These are phyloP conservation scores for Xylariaceae sp. DNA, from an alignment of 2,329 filamentous ascomycete species.

Conservation along the genomic window DNA sequence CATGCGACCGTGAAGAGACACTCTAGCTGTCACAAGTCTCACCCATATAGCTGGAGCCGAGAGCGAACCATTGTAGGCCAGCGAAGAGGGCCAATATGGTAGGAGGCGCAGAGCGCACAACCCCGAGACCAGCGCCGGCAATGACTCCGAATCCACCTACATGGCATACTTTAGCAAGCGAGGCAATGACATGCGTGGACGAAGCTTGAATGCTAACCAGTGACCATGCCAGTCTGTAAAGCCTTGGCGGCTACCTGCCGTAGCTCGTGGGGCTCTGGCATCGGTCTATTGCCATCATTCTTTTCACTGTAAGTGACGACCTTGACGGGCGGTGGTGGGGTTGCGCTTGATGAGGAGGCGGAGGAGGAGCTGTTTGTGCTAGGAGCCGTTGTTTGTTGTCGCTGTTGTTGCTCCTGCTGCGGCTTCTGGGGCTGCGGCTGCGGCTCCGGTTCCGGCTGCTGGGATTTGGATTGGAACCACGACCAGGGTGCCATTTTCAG, in stretches of 20 bases:
- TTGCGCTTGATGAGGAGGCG: background rate
- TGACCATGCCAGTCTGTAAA: constrained; percentile 27
- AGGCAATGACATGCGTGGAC: background rate
- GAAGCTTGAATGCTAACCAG: constrained; percentile 22
- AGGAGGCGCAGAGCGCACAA: constrained; percentile 62
- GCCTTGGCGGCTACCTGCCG: constrained; percentile 27
- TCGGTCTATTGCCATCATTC: constrained; percentile 16
- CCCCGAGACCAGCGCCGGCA: constrained; percentile 63
- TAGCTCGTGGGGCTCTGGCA: constrained; percentile 24
- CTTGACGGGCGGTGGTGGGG: background rate
- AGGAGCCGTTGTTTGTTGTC: constrained; percentile 4
- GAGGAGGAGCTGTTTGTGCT: constrained; percentile 1
- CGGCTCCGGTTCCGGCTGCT: constrained; percentile 5
- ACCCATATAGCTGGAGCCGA: constrained; percentile 75
- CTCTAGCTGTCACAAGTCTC: constrained; percentile 28
- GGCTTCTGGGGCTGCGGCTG: constrained; percentile 6
- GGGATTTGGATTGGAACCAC: constrained; percentile 16
- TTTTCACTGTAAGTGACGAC: constrained; percentile 1
- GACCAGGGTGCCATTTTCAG: constrained; percentile 17
- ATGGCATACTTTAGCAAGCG: constrained; percentile 22
- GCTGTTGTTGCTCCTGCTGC: constrained; percentile 7
- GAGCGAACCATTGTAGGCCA: constrained; percentile 73
- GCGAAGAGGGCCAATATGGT: constrained; percentile 66
- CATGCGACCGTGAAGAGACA: background rate
- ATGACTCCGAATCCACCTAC: constrained; percentile 55